phyloP scores from a whole-genome alignment of 768 basidiomycete genomes.

The Lactarius hengduanensis region DNA sequence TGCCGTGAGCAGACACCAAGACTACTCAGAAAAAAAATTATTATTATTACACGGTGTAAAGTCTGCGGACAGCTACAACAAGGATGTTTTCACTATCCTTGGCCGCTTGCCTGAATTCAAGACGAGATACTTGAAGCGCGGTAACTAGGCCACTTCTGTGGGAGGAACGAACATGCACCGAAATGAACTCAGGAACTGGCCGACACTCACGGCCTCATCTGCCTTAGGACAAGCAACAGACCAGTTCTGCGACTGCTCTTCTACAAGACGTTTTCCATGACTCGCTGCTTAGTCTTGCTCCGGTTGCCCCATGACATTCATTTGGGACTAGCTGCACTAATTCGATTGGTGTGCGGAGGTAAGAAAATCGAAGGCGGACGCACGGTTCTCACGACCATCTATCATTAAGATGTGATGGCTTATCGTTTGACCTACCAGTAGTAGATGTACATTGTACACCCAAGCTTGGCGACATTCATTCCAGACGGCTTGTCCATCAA shows the following conservation, averaged over 20 bases:
- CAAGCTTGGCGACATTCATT: not conserved
- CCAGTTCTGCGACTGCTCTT: not conserved
- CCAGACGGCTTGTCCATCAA: not conserved
- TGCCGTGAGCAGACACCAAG: not conserved
- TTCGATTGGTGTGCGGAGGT: constrained; percentile 2
- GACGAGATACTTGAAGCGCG: not conserved
- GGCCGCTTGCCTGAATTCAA: not conserved
- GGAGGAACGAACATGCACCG: not conserved
- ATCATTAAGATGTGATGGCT: constrained; percentile 13
- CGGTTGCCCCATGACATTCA: not conserved
- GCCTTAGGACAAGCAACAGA: not conserved
- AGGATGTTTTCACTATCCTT: not conserved
- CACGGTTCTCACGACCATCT: constrained; percentile 17
- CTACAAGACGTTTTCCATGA: not conserved
- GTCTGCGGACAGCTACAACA: not conserved
- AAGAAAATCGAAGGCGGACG: constrained; percentile 1
- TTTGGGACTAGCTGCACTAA: not conserved
- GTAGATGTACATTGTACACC: not conserved
- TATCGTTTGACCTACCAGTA: not conserved
- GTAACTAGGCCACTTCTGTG: not conserved
- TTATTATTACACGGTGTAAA: not conserved
- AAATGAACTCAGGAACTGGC: not conserved
- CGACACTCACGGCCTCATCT: not conserved
- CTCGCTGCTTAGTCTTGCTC: not conserved
- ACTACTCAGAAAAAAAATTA: not conserved